Conservation (phyloP, 2,329 filamentous ascomycete genomes). For the Gyromitra esculenta region DNA sequence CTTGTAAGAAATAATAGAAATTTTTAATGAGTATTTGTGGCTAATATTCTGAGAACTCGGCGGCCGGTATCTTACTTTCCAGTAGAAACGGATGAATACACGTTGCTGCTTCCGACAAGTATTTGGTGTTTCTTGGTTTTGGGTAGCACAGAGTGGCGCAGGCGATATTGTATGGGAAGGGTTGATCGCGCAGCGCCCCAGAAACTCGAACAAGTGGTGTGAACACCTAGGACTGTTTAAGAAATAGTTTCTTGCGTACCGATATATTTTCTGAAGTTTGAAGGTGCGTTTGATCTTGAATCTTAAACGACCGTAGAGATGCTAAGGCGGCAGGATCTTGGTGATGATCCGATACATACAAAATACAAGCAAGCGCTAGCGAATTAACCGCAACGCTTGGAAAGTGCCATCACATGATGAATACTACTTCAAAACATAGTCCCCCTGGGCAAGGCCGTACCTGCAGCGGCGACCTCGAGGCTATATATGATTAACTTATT, state of each 20-base stretch:
- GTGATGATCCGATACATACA: constrained; percentile 3
- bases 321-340: not conserved
- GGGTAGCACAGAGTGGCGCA: not conserved
- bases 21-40: not conserved
- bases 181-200: not conserved
- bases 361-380: not conserved
- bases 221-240: not conserved
- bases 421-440: constrained; percentile 1
- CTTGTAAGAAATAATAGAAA: not conserved
- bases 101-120: not conserved
- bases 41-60: not conserved
- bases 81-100: not conserved
- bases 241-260: not conserved
- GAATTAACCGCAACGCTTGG: constrained; percentile 14
- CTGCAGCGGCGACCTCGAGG: constrained; percentile 13
- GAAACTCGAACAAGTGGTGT: not conserved
- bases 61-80: not conserved
- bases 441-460: constrained; percentile 11
- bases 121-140: not conserved
- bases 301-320: not conserved
- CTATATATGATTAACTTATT: constrained; percentile 27
- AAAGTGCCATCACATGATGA: not conserved
- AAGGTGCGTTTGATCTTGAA: constrained; percentile 1
- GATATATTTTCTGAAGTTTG: not conserved
- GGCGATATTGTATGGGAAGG: not conserved